A percentile compares a stretch with the other conserved stretches of the same genome.
phyloP scores from a whole-genome alignment of 805 yeast species.

The Dipodascopsis tothii region DNA sequence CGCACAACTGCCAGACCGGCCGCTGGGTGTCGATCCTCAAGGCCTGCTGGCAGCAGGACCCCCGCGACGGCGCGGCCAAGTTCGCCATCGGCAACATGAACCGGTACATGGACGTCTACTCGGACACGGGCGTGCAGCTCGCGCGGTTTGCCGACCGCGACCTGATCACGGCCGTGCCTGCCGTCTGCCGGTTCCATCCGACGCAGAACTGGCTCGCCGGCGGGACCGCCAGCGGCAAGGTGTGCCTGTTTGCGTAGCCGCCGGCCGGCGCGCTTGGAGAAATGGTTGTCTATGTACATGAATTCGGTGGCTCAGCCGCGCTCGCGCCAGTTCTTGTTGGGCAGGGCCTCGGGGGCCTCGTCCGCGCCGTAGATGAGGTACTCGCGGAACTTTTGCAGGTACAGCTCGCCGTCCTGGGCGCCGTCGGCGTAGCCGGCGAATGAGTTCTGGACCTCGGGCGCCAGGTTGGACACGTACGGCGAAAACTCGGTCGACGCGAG shows the following conservation, averaged over 20 bases:
- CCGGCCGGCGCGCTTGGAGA: background rate
- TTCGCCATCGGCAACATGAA: constrained; percentile 93
- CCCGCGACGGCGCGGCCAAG: constrained; percentile 65
- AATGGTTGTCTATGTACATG: background rate
- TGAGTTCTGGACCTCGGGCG: constrained; percentile 61
- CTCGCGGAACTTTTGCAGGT: constrained; percentile 63
- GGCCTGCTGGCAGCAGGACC: constrained; percentile 74
- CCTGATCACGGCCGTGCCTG: constrained; percentile 82
- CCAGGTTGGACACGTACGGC: constrained; percentile 70
- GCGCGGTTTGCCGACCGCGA: constrained; percentile 58
- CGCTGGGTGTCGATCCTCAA: constrained; percentile 92
- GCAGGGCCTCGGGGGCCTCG: constrained; percentile 27
- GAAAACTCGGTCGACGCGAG: constrained; percentile 39
- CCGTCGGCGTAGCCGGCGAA: constrained; percentile 66
- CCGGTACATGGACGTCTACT: constrained; percentile 73
- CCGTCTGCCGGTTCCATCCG: constrained; percentile 78
- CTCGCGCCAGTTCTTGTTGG: constrained; percentile 24
- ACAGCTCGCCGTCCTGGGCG: constrained; percentile 63
- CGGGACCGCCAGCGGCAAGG: constrained; percentile 90
- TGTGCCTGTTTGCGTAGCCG: constrained; percentile 25
- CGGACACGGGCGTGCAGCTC: constrained; percentile 64
- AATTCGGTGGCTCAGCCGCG: constrained; percentile 7
- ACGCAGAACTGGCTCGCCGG: constrained; percentile 54
- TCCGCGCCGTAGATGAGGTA: constrained; percentile 63
- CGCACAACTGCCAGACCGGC: constrained; percentile 94